A percentile compares a stretch with the other conserved stretches of the same genome.
Conservation (phyloP, 2,329 filamentous ascomycete species). For the Fusarium pseudocircinatum region DNA sequence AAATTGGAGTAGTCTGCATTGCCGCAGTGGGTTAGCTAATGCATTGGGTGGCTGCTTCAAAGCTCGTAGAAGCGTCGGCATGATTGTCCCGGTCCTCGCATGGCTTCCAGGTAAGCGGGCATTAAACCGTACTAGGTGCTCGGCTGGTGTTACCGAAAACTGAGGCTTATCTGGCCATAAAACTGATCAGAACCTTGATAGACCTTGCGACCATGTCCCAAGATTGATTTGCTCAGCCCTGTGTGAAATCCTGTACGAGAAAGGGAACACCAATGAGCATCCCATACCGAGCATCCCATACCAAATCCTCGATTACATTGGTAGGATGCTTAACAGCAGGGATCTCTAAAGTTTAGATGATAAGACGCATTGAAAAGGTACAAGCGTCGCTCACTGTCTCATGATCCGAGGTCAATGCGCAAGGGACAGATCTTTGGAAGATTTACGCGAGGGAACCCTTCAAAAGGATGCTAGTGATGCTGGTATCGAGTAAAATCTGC, state of each 20-base stretch:
- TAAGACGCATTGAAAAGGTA: not conserved
- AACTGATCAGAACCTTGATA: too few relatives aligned
- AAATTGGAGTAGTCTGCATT: too few relatives aligned
- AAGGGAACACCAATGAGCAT: not conserved
- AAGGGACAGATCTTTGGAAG: not conserved
- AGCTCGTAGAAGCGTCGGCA: not conserved
- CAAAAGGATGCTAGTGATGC: not conserved
- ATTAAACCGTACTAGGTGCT: not conserved
- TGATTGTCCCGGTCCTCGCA: not conserved
- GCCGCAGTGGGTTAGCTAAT: not conserved
- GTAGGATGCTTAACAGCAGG: not conserved
- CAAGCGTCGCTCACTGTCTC: not conserved
- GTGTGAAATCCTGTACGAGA: too few relatives aligned
- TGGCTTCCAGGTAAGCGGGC: not conserved
- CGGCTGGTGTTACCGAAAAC: too few relatives aligned
- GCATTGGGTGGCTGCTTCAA: not conserved
- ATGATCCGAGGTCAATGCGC: not conserved
- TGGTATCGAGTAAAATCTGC: not conserved
- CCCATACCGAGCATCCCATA: too few relatives aligned
- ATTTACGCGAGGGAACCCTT: not conserved
- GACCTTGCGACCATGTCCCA: too few relatives aligned
- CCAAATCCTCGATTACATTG: not conserved
- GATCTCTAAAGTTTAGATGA: not conserved
- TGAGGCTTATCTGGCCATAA: not conserved
- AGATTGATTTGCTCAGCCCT: not conserved